Percentiles rank a stretch among this genome's conserved stretches.
These are phyloP conservation scores for Polytrichum commune DNA, from an alignment of 225 moss, liverwort and hornwort genomes.

Conservation along the genomic window DNA sequence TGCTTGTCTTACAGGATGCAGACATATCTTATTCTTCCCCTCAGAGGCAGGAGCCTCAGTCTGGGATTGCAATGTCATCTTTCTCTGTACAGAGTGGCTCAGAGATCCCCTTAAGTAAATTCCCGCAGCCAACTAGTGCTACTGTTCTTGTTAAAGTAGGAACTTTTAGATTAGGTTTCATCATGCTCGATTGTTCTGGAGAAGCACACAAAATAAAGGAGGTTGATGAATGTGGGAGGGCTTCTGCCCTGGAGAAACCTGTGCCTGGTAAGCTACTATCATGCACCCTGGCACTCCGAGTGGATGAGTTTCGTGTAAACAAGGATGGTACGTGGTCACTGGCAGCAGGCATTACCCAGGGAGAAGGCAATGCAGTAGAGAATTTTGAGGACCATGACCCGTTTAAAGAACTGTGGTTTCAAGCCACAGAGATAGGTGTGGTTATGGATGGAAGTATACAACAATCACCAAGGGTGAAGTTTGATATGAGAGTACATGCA, in stretches of 20 bases:
- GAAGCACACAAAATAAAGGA: conserved; percentile 19
- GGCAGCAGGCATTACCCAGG: conserved; percentile 59
- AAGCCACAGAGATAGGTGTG: conserved; percentile 53
- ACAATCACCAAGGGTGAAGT: conserved; percentile 44
- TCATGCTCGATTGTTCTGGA: conserved; percentile 62
- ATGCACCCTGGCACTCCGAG: conserved; percentile 53
- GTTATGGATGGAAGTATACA: conserved; percentile 55
- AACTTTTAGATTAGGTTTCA: conserved; percentile 43
- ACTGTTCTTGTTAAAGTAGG: conserved; percentile 62
- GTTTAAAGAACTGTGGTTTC: conserved; percentile 63
- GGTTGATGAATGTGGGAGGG: conserved; percentile 21
- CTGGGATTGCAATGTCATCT: conserved; percentile 14
- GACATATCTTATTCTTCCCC: conserved; percentile 21
- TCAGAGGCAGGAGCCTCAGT: conserved; percentile 15
- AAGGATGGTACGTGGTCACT: conserved; percentile 71
- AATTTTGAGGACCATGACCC: conserved; percentile 43
- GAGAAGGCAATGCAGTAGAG: conserved; percentile 65
- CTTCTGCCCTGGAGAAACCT: conserved; percentile 16
- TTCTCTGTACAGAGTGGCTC: conserved; percentile 13
- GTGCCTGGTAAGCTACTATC: conserved; percentile 59
- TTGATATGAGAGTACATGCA: conserved; percentile 46
- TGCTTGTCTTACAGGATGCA: conserved; percentile 47
- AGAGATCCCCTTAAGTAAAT: conserved; percentile 15
- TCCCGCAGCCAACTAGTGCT: conserved; percentile 30
- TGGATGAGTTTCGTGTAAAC: conserved; percentile 67